Evolutionary conservation across 257 asterid genomes (phyloP), one percentile per base, ranked within the genome.

Genomic region (Salvia splendens): DNA sequence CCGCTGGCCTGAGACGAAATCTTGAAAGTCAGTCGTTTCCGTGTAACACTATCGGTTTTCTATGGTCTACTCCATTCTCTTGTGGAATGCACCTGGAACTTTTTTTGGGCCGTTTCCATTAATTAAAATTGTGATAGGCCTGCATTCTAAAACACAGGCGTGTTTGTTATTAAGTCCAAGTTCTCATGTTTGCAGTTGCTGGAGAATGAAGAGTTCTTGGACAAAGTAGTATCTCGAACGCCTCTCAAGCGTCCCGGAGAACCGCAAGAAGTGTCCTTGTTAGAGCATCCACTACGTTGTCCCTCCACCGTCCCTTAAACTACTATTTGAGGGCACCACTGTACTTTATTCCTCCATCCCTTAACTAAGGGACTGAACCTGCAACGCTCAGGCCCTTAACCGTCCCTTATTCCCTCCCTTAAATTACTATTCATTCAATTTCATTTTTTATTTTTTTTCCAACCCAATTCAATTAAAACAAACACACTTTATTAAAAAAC

Each of bases 171-270:
- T 47, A 54, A 56, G 15, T 57, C 59, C 6, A 5, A 4, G 6
- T 4, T 32, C 11, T 75, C 53, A 52, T 43, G 64, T 54, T 46
- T 83, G 83, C 89, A 86, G 97, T 63, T 88, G 78, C 93, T 91
- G 6, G 86, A 75, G 5, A 82, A 86, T 64, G 65, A 82, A 74
- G 86, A 84, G 76, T 86, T 91, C 67, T 15, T 86, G 71, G 87
- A 86, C 20, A 61, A 59, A 45, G 70, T 91, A 53, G 67, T 73
- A 75, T 82, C 93, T 0, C 80, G 92, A 75, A 88, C 96, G 16
- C 97, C 97, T 41, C 79, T 88, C 30, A 77, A 77, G 64, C 97
- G 96, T n/a, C 80, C 81, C 5, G 96, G 96, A 68, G 95, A 91
- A 78, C 78, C 96, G 0, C 61, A 79, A 63, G 97, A 91, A 75